These are phyloP conservation scores for Eucalyptus globulus DNA, from an alignment of 345 rosid species.

Conservation along the genomic window DNA sequence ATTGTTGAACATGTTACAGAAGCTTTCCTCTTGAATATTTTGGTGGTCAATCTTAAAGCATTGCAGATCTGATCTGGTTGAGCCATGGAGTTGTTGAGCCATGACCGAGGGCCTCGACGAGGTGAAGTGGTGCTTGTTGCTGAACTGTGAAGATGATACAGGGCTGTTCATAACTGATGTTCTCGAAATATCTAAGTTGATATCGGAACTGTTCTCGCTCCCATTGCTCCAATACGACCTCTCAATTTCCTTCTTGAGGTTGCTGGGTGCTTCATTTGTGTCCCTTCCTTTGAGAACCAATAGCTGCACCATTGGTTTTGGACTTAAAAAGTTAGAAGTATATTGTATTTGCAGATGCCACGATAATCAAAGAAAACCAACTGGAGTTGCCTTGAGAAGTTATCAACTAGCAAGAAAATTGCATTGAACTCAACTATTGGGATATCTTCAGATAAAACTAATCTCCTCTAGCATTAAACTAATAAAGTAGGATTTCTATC, in stretches of 20 bases:
- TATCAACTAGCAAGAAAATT: neutral
- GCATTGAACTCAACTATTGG: neutral
- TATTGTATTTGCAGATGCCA: neutral
- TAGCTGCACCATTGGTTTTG: neutral
- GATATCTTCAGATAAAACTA: neutral
- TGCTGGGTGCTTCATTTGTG: neutral
- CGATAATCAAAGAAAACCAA: neutral
- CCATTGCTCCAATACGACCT: neutral
- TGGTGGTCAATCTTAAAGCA: neutral
- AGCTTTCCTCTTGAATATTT: constrained; percentile 5
- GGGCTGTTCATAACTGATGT: neutral
- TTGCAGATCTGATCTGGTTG: neutral
- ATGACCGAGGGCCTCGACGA: neutral
- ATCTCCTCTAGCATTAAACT: neutral
- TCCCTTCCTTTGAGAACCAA: neutral
- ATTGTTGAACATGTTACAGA: constrained; percentile 6
- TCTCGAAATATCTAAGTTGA: neutral
- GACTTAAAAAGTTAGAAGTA: neutral
- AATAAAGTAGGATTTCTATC: neutral
- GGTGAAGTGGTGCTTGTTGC: neutral
- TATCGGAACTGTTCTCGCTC: neutral
- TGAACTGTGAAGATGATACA: neutral
- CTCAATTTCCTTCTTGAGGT: neutral
- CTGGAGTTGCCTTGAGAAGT: neutral
- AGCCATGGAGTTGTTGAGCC: neutral